phyloP scores from a whole-genome alignment of 495 filamentous ascomycete genomes.

The Bacidia gigantensis region DNA sequence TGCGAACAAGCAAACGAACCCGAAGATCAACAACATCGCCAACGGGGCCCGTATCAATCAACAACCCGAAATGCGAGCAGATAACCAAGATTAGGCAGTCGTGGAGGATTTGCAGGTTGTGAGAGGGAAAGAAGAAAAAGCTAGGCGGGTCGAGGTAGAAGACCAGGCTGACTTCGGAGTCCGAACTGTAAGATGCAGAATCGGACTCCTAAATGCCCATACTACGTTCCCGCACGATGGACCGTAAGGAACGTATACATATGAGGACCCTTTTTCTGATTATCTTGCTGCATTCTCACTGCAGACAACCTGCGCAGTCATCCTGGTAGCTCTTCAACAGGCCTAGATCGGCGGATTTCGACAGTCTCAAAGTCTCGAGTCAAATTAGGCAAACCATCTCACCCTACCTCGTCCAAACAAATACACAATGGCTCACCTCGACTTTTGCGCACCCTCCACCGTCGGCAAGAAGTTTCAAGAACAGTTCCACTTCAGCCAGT shows the following conservation, averaged over 20 bases:
- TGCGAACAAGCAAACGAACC: background rate
- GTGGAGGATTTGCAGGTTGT: too few species aligned
- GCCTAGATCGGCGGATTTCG: too few species aligned
- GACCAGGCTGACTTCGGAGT: background rate
- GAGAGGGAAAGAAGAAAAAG: too few species aligned
- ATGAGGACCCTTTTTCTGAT: background rate
- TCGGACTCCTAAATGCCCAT: background rate
- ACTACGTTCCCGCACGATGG: background rate
- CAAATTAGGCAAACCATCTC: too few species aligned
- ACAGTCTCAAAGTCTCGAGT: too few species aligned
- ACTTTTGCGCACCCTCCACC: slow-evolving; percentile 32
- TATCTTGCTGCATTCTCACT: background rate
- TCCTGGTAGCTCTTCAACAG: too few species aligned
- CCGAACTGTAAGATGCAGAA: background rate
- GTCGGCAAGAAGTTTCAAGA: slow-evolving; percentile 26
- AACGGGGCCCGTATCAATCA: too few species aligned
- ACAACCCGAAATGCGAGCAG: too few species aligned
- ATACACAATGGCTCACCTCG: slow-evolving; percentile 28
- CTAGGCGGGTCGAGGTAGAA: background rate
- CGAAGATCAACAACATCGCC: background rate
- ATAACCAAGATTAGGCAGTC: too few species aligned
- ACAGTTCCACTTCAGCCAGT: slow-evolving; percentile 36
- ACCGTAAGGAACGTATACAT: background rate
- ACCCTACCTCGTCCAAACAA: background rate
- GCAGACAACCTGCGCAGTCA: too few species aligned